Percentiles rank a stretch among this genome's conserved stretches.
phyloP scores from a whole-genome alignment of 2,329 filamentous ascomycete species.

The Ampelomyces quisqualis region DNA sequence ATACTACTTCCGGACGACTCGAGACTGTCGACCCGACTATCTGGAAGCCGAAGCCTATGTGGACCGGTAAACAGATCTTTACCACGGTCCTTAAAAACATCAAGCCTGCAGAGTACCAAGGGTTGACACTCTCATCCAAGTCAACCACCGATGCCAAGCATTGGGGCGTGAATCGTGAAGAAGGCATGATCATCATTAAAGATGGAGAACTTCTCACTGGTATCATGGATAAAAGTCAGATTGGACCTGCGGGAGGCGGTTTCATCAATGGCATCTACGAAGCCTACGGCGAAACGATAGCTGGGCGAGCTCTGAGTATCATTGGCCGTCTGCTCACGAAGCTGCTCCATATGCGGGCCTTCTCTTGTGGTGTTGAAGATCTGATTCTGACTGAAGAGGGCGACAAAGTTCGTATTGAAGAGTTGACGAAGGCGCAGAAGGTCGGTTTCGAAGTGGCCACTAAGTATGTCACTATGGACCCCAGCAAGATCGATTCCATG shows the following conservation, averaged over 20 bases:
- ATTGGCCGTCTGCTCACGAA: constrained; percentile 87
- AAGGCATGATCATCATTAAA: constrained; percentile 77
- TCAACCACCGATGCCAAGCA: constrained; percentile 74
- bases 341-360: constrained; percentile 88
- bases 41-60: constrained; percentile 75
- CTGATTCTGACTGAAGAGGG: constrained; percentile 79
- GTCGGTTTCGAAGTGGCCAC: constrained; percentile 79
- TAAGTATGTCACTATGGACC: constrained; percentile 81
- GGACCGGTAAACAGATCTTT: constrained; percentile 96
- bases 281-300: constrained; percentile 82
- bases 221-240: constrained; percentile 93
- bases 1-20: constrained; percentile 80
- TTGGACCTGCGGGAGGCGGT: constrained; percentile 83
- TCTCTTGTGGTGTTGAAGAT: constrained; percentile 97
- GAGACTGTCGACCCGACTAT: constrained; percentile 78
- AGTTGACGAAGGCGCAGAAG: constrained; percentile 64
- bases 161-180: constrained; percentile 76
- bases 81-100: constrained; percentile 93
- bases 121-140: constrained; percentile 76
- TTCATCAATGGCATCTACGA: constrained; percentile 92
- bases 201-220: constrained; percentile 86
- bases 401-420: constrained; percentile 68
- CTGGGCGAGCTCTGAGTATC: constrained; percentile 84
- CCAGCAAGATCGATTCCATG: constrained; percentile 60
- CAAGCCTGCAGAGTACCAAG: constrained; percentile 71